Percentiles rank a stretch among this genome's conserved stretches.
These are phyloP conservation scores for Aspergillus japonicus DNA, from an alignment of 2,329 filamentous ascomycete species.

Conservation along the genomic window DNA sequence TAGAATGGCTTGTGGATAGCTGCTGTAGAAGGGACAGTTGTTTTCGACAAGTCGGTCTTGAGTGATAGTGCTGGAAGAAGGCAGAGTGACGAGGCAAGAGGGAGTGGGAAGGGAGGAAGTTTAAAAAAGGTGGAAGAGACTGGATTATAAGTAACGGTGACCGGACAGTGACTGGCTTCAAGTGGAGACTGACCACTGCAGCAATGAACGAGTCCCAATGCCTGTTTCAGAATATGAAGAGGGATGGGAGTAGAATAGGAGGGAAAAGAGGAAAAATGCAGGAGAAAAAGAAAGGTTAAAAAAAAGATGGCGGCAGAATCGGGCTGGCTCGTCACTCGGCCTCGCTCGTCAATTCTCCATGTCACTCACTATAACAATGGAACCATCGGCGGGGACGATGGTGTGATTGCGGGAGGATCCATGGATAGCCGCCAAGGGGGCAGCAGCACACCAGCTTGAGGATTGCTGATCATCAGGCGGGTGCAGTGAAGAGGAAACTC, in stretches of 20 bases:
- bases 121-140: neutral
- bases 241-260: neutral
- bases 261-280: neutral
- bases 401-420: conserved; percentile 20
- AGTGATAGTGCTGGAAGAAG: neutral
- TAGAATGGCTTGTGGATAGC: neutral
- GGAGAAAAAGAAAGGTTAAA: neutral
- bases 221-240: neutral
- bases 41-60: neutral
- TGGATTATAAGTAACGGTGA: neutral
- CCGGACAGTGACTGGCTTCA: neutral
- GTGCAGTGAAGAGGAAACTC: neutral
- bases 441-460: neutral
- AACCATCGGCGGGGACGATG: conserved; percentile 25
- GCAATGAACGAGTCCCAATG: neutral
- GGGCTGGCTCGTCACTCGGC: neutral
- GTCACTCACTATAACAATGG: conserved; percentile 21
- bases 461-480: neutral
- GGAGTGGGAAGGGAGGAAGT: neutral
- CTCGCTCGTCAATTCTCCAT: conserved; percentile 17
- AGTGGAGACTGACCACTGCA: neutral
- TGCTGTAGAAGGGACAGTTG: neutral
- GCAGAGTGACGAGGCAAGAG: neutral
- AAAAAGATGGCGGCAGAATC: neutral
- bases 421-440: neutral